phyloP scores from a whole-genome alignment of 495 filamentous ascomycete genomes.

The Aspergillus cavernicola region DNA sequence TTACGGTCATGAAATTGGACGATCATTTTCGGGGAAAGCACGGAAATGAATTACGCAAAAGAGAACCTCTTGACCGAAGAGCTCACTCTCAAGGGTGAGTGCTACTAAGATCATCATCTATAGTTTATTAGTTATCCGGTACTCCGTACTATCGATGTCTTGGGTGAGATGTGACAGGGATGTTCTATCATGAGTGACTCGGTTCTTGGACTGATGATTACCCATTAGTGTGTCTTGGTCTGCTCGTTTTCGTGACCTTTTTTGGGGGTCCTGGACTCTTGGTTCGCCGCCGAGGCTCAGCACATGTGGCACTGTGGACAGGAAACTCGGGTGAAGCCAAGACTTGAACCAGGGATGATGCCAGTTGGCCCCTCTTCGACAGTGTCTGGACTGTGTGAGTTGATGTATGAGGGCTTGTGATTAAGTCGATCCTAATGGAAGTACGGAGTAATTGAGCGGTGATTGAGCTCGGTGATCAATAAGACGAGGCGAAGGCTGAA shows the following conservation, averaged over 20 bases:
- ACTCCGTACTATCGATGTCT: too few species aligned
- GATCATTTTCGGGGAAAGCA: conserved; percentile 5
- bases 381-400: neutral
- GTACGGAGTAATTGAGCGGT: conserved; percentile 5
- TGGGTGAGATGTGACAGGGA: neutral
- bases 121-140: too few species aligned
- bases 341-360: conserved; percentile 8
- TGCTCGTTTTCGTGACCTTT: conserved; percentile 21
- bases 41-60: conserved; percentile 4
- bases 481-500: neutral
- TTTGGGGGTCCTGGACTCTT: neutral
- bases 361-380: neutral
- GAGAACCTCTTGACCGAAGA: neutral
- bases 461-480: neutral
- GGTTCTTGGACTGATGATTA: conserved; percentile 17
- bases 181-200: neutral
- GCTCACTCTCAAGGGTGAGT: too few species aligned
- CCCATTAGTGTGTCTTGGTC: conserved; percentile 2
- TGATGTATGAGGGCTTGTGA: conserved; percentile 1
- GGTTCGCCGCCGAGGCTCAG: conserved; percentile 15
- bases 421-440: conserved; percentile 22
- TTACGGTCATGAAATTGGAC: neutral
- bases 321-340: conserved; percentile 14
- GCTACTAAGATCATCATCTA: too few species aligned
- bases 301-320: conserved; percentile 6